These are phyloP conservation scores for Aspergillus uvarum DNA, from an alignment of 2,329 filamentous ascomycete genomes.

Conservation along the genomic window DNA sequence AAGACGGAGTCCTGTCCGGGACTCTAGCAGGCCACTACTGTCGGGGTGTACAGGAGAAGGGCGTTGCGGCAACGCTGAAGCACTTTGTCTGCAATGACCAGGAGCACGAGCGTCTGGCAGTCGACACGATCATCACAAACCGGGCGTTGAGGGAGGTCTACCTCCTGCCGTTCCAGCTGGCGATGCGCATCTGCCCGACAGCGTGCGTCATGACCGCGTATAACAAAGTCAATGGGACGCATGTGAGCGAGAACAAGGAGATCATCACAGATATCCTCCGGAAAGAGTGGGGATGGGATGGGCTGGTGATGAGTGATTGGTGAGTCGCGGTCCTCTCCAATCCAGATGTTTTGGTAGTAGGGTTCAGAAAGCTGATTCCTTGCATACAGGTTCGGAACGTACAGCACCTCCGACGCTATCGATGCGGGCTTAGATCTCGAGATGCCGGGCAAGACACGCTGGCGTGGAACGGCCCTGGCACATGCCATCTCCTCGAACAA, in stretches of 20 bases:
- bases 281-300: conserved; percentile 50
- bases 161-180: conserved; percentile 63
- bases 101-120: conserved; percentile 46
- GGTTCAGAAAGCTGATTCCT: not conserved
- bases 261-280: conserved; percentile 46
- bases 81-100: conserved; percentile 54
- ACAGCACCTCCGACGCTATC: conserved; percentile 46
- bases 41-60: conserved; percentile 69
- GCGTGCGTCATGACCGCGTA: conserved; percentile 61
- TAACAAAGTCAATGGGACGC: conserved; percentile 56
- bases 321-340: conserved; percentile 18
- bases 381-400: conserved; percentile 44
- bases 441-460: conserved; percentile 49
- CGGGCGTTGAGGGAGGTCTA: conserved; percentile 64
- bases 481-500: conserved; percentile 57
- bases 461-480: conserved; percentile 41
- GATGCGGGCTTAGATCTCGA: conserved; percentile 49
- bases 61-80: conserved; percentile 76
- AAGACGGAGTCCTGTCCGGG: conserved; percentile 75
- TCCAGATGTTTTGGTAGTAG: not conserved
- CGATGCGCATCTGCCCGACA: conserved; percentile 55
- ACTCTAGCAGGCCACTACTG: conserved; percentile 71
- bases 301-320: conserved; percentile 50
- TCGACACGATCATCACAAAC: conserved; percentile 47
- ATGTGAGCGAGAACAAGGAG: conserved; percentile 44